Conservation (phyloP, 2,329 filamentous ascomycete genomes). For the Xylariaceae sp. region DNA sequence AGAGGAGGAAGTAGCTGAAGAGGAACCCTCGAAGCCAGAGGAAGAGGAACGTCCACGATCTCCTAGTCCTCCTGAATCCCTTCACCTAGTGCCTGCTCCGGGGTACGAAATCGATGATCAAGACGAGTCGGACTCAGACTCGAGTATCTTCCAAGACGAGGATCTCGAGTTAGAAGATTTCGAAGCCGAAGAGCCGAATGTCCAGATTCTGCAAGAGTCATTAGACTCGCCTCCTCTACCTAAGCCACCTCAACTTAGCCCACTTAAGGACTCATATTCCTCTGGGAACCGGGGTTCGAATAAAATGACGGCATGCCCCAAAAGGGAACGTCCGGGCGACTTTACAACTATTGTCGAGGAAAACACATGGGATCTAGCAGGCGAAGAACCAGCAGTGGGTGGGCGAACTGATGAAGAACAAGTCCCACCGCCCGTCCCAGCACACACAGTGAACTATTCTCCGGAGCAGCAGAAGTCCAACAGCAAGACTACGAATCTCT, state of each 20-base stretch:
- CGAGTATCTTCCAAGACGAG: constrained; percentile 45
- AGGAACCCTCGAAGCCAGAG: constrained; percentile 29
- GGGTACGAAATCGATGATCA: constrained; percentile 28
- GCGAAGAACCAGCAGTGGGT: no score
- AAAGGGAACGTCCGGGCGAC: constrained; percentile 38
- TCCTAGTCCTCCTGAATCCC: constrained; percentile 35
- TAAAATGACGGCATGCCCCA: constrained; percentile 27
- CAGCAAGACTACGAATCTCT: background rate
- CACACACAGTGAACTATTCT: no score
- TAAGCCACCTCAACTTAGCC: constrained; percentile 44
- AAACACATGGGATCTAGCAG: constrained; percentile 41
- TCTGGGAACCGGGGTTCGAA: constrained; percentile 43
- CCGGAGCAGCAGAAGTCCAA: no score
- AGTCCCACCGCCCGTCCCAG: constrained; percentile 18
- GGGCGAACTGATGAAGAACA: constrained; percentile 27
- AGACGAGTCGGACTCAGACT: constrained; percentile 30
- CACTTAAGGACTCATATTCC: constrained; percentile 48
- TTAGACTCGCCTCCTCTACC: constrained; percentile 43
- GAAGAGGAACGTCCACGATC: constrained; percentile 58
- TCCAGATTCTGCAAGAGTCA: constrained; percentile 31
- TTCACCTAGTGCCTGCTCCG: constrained; percentile 40
- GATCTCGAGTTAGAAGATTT: constrained; percentile 27
- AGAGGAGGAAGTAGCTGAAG: constrained; percentile 40
- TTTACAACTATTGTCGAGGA: constrained; percentile 47
- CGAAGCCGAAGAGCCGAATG: constrained; percentile 31